Evolutionary conservation across 2,329 filamentous ascomycete genomes (phyloP).

Genomic region (Penicillium glabrum): DNA sequence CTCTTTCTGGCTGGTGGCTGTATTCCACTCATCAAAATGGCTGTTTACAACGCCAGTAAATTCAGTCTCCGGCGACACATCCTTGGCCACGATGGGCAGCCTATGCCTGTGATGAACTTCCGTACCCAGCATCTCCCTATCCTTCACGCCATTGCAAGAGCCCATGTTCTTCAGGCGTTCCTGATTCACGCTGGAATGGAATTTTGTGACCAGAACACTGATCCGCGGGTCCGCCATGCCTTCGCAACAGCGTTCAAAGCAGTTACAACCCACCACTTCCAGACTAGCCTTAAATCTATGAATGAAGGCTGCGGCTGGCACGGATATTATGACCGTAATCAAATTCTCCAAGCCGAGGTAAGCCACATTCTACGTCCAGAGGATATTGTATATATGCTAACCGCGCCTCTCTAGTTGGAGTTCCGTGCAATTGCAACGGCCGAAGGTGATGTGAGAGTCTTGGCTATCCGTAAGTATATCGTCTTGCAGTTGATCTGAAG

Average conservation of each 20-base stretch:
- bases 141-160: slow-evolving; percentile 21
- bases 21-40: slow-evolving; percentile 20
- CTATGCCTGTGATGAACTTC: slow-evolving; percentile 20
- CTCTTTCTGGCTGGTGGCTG: slow-evolving; percentile 11
- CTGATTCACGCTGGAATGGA: neutral
- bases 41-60: slow-evolving; percentile 17
- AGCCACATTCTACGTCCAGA: neutral
- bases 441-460: slow-evolving; percentile 19
- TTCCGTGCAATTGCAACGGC: slow-evolving; percentile 7
- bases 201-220: slow-evolving; percentile 1
- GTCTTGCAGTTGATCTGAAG: neutral
- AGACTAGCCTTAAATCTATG: slow-evolving; percentile 7
- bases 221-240: slow-evolving; percentile 1
- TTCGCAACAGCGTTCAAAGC: slow-evolving; percentile 15
- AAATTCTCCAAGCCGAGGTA: slow-evolving; percentile 4
- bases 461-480: slow-evolving; percentile 20
- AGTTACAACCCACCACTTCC: neutral
- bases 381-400: neutral
- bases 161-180: slow-evolving; percentile 17
- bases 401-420: neutral
- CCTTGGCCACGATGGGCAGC: slow-evolving; percentile 6
- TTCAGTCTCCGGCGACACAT: slow-evolving; percentile 20
- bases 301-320: slow-evolving; percentile 14
- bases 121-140: slow-evolving; percentile 28
- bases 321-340: slow-evolving; percentile 13